Evolutionary conservation across 2,329 filamentous ascomycete genomes (phyloP).

Genomic region (Davidsoniella australis): DNA sequence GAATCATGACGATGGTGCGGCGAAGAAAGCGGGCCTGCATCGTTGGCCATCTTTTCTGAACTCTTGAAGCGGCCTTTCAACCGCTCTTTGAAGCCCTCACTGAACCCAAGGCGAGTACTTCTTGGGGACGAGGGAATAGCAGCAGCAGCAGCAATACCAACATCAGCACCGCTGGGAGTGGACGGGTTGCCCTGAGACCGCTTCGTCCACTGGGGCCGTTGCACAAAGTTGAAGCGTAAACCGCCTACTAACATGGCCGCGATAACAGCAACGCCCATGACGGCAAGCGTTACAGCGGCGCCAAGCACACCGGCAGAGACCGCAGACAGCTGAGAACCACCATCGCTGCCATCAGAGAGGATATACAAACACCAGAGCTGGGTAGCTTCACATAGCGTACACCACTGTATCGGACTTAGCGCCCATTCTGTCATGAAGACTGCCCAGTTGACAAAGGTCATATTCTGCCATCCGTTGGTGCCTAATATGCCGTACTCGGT

Average conservation of each 20-base stretch:
- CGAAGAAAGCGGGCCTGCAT: conserved; percentile 20
- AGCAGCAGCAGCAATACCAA: conserved; percentile 21
- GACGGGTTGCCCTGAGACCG: too few species aligned
- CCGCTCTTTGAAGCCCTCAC: too few species aligned
- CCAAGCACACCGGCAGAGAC: conserved; percentile 30
- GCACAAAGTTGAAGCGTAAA: conserved; percentile 20
- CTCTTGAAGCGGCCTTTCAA: conserved; percentile 12
- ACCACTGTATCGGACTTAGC: conserved; percentile 25
- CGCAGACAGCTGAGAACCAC: conserved; percentile 19
- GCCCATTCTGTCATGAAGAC: conserved; percentile 22
- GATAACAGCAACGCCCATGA: conserved; percentile 20
- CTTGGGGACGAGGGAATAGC: too few species aligned
- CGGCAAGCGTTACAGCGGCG: conserved; percentile 23
- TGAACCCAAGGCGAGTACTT: too few species aligned
- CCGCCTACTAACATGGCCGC: conserved; percentile 16
- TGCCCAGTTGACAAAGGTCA: conserved; percentile 25
- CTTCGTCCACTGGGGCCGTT: too few species aligned
- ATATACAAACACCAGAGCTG: conserved; percentile 23
- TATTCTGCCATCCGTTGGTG: conserved; percentile 16
- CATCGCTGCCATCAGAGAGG: conserved; percentile 8
- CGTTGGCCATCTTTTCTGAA: conserved; percentile 26
- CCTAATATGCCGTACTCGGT: conserved; percentile 25
- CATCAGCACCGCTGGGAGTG: conserved; percentile 12
- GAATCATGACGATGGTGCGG: background rate
- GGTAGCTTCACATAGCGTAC: conserved; percentile 23